Base-by-base conservation (phyloP, 192 early-diverging fungal species). In the Entrophospora sp. region DNA sequence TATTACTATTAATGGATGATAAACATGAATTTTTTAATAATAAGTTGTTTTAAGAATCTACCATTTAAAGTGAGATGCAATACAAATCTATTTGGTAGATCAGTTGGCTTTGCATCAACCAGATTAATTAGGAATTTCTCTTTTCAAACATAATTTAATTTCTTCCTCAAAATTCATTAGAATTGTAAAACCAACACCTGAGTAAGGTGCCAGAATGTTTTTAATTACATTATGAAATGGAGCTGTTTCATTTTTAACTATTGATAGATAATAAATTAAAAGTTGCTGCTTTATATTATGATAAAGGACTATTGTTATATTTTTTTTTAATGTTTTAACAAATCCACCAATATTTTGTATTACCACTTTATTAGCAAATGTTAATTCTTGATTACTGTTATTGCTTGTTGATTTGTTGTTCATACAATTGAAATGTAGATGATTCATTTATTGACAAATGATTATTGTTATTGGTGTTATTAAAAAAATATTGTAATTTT, bases 31-130 rank as follows among this genome's bases (percentile, higher is more conserved):
- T n/a, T n/a, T n/a, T n/a, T n/a, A n/a, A n/a, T n/a, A n/a, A n/a
- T n/a, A n/a, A n/a, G 55, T 37, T 57, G 55, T 37, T 57, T 57
- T 57, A 57, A 57, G 37, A 57, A 57, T 57, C 37, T 57, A 36
- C 37, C 55, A 35, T 57, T 57, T 12, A 57, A 57, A 57, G 18
- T 57, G 10, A 57, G 37, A 37, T 57, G 20, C 22, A 57, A 57
- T 22, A 57, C 28, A 57, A 57, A 57, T 35, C 55, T 57, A 57
- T 57, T 57, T 1, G 55, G 55, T 25, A 57, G 37, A 9, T 34
- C 55, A 0, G 32, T 18, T 9, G 55, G 55, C 37, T 57, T 25
- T 57, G 32, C 24, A 57, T 57, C 9, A 12, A 13, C 55, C 55
- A 57, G 18, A 25, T 36, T 16, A 57, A 35, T 14, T 57, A 22